Evolutionary conservation across 768 basidiomycete genomes (phyloP).

Genomic region (Rhodotorula kratochvilovae): DNA sequence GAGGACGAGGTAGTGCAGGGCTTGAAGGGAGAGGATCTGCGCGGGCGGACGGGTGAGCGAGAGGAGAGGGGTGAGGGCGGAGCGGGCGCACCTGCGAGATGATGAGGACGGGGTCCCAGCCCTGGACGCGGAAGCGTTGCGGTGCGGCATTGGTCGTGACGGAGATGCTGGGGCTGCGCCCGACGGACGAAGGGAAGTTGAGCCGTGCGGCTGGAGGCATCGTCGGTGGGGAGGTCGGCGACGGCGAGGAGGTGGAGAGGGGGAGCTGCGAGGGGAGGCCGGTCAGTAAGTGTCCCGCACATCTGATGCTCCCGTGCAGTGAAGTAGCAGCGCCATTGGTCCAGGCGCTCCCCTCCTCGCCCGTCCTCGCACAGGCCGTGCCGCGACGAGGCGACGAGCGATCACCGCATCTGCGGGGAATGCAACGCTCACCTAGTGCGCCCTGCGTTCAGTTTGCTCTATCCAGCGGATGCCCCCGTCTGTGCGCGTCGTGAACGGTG

Average conservation of each 20-base stretch:
- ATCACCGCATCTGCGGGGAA: too few species aligned
- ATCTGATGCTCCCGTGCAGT: too few species aligned
- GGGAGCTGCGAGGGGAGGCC: neutral
- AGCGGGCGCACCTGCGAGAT: conserved; percentile 66
- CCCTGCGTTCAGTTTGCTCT: too few species aligned
- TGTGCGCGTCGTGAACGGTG: too few species aligned
- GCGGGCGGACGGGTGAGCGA: neutral
- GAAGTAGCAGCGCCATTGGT: too few species aligned
- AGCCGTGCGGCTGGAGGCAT: conserved; percentile 36
- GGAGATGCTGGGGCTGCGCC: conserved; percentile 6
- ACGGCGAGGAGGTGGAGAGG: neutral
- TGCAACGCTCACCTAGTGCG: too few species aligned
- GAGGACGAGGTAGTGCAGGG: conserved; percentile 86
- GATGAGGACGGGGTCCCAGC: conserved; percentile 85
- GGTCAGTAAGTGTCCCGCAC: neutral
- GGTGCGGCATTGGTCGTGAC: conserved; percentile 17
- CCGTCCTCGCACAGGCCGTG: too few species aligned
- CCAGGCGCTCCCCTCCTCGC: too few species aligned
- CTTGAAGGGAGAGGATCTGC: conserved; percentile 88
- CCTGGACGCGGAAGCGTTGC: conserved; percentile 46
- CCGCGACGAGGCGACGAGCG: too few species aligned
- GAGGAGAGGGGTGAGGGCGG: neutral
- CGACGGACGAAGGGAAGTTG: conserved; percentile 6
- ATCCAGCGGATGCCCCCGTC: too few species aligned
- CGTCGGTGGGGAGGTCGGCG: too few species aligned